Evolutionary conservation across 495 filamentous ascomycete species (phyloP).

Genomic region (Parmelia sp.): DNA sequence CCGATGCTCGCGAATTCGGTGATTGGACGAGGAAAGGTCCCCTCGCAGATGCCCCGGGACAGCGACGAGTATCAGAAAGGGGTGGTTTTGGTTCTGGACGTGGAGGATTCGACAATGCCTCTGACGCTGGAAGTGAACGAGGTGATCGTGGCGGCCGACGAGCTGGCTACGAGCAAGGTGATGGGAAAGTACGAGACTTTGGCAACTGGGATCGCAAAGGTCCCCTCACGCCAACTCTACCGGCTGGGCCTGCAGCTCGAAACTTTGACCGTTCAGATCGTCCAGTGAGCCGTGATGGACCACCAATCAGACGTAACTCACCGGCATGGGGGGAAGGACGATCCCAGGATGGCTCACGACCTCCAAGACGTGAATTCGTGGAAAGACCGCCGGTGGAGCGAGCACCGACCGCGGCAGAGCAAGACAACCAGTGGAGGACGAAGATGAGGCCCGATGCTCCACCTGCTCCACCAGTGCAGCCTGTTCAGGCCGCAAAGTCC

Average conservation of each 20-base stretch:
- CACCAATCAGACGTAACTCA: constrained; percentile 56
- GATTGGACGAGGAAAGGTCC: constrained; percentile 92
- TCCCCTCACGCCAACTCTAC: constrained; percentile 67
- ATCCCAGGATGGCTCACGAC: constrained; percentile 62
- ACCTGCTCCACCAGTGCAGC: constrained; percentile 38
- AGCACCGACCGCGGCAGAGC: constrained; percentile 72
- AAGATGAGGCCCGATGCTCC: constrained; percentile 71
- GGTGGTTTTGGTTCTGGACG: constrained; percentile 33
- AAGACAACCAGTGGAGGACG: constrained; percentile 79
- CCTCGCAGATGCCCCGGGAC: constrained; percentile 59
- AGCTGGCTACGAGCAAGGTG: constrained; percentile 53
- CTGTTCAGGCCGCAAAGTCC: constrained; percentile 40
- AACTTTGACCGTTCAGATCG: constrained; percentile 57
- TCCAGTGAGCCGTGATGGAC: constrained; percentile 58
- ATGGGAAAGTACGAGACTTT: constrained; percentile 82
- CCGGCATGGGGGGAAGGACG: constrained; percentile 85
- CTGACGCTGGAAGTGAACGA: constrained; percentile 49
- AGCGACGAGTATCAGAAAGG: constrained; percentile 44
- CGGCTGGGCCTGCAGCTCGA: constrained; percentile 48
- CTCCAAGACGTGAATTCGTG: constrained; percentile 73
- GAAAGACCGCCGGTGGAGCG: constrained; percentile 60
- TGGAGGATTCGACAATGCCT: constrained; percentile 45
- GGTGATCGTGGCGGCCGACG: constrained; percentile 46
- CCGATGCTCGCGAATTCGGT: constrained; percentile 55
- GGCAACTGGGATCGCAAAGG: constrained; percentile 94